These are phyloP conservation scores for Leccinum variabile DNA, from an alignment of 1,284 basidiomycete genomes.

Conservation along the genomic window DNA sequence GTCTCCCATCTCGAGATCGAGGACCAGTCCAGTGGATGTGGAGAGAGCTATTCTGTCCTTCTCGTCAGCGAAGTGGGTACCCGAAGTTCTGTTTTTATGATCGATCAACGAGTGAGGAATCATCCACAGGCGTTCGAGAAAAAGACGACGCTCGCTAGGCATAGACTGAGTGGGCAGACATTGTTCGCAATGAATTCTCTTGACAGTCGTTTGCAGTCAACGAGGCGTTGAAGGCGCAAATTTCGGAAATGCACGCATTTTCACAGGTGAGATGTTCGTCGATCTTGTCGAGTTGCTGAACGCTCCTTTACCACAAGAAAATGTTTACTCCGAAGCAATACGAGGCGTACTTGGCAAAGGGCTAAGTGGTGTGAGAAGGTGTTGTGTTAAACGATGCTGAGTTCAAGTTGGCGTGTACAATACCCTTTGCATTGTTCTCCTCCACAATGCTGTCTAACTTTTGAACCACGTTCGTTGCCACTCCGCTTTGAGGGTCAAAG, in stretches of 20 bases:
- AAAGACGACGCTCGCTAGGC: slow-evolving; percentile 69
- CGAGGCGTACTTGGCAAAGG: slow-evolving; percentile 49
- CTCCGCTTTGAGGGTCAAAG: slow-evolving; percentile 13
- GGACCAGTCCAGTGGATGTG: slow-evolving; percentile 76
- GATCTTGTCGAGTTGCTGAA: slow-evolving; percentile 2
- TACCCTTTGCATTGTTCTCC: slow-evolving; percentile 14
- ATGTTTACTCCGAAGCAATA: slow-evolving; percentile 74
- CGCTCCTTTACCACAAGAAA: slow-evolving; percentile 48
- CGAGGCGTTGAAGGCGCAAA: slow-evolving; percentile 68
- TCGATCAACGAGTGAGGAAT: slow-evolving; percentile 2
- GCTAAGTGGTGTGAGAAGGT: slow-evolving; percentile 16
- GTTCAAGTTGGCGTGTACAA: background rate
- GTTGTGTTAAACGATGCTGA: background rate
- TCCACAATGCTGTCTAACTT: slow-evolving; percentile 4
- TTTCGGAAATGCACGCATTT: slow-evolving; percentile 80
- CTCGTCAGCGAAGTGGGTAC: slow-evolving; percentile 69
- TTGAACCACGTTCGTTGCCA: slow-evolving; percentile 7
- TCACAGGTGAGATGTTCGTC: slow-evolving; percentile 59
- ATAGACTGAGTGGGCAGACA: slow-evolving; percentile 55
- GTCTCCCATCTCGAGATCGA: slow-evolving; percentile 67
- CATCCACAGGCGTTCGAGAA: slow-evolving; percentile 63
- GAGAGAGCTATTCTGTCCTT: slow-evolving; percentile 70
- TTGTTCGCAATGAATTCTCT: slow-evolving; percentile 1
- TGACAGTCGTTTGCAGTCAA: slow-evolving; percentile 53
- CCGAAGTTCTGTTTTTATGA: background rate